Evolutionary conservation across 2,329 filamentous ascomycete species (phyloP).

Genomic region (Aspergillus versicolor): DNA sequence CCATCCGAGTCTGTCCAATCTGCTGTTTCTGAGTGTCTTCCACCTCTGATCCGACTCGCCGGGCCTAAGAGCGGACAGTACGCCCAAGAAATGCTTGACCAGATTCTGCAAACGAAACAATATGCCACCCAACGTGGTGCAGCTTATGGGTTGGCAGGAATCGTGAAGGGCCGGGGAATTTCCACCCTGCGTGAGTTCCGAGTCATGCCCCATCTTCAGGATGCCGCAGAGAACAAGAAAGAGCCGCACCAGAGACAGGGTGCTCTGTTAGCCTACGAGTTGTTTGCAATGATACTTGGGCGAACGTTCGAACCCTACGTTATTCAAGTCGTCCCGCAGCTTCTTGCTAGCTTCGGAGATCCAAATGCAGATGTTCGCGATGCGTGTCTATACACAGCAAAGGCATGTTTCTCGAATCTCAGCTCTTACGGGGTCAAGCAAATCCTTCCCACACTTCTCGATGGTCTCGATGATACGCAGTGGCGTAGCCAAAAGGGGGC

Average conservation of each 20-base stretch:
- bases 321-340: constrained; percentile 88
- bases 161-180: constrained; percentile 86
- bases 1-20: constrained; percentile 97
- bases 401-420: constrained; percentile 87
- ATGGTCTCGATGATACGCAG: constrained; percentile 89
- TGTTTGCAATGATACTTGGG: constrained; percentile 81
- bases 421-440: constrained; percentile 96
- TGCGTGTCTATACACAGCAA: constrained; percentile 87
- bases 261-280: constrained; percentile 83
- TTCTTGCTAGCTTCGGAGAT: constrained; percentile 88
- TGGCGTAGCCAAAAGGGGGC: constrained; percentile 99
- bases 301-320: constrained; percentile 94
- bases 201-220: constrained; percentile 76
- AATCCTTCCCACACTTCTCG: constrained; percentile 84
- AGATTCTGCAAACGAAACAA: constrained; percentile 80
- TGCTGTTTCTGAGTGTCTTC: constrained; percentile 89
- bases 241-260: constrained; percentile 86
- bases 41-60: constrained; percentile 82
- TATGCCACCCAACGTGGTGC: constrained; percentile 92
- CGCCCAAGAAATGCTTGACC: constrained; percentile 75
- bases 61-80: constrained; percentile 76
- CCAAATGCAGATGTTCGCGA: constrained; percentile 85
- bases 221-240: constrained; percentile 92
- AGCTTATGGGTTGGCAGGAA: constrained; percentile 88
- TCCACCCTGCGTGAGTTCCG: constrained; percentile 78